Conservation (phyloP, 352 stramenopile genomes). For the Phytophthora brassicae region DNA sequence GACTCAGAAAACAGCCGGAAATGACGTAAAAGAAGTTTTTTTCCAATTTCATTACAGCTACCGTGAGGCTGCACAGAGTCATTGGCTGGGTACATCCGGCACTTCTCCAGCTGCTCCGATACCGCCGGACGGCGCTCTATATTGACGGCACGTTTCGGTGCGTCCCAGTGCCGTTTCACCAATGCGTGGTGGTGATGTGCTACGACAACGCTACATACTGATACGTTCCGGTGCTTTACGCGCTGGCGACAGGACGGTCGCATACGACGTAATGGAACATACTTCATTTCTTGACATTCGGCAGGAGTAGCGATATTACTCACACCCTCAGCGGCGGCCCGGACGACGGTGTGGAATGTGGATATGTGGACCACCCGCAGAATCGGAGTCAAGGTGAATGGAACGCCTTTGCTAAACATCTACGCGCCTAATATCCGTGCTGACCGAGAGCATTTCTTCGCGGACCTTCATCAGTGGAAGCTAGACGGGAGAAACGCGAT, state of each 20-base stretch:
- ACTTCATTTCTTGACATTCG: neutral
- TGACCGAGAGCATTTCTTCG: too few species aligned
- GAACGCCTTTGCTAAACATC: too few species aligned
- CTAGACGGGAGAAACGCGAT: too few species aligned
- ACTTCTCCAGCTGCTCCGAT: neutral
- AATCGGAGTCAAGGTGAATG: too few species aligned
- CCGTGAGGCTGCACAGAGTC: too few species aligned
- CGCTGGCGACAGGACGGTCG: neutral
- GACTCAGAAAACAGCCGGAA: too few species aligned
- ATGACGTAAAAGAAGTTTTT: too few species aligned
- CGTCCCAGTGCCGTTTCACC: too few species aligned
- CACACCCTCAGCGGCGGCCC: neutral
- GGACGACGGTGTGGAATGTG: neutral
- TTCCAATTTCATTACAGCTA: neutral
- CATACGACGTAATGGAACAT: neutral
- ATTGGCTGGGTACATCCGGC: neutral
- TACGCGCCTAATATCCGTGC: too few species aligned
- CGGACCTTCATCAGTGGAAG: too few species aligned
- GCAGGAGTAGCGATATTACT: neutral
- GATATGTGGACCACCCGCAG: neutral
- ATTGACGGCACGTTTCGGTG: neutral
- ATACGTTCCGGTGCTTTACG: neutral
- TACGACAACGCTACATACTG: neutral
- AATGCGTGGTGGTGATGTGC: neutral
- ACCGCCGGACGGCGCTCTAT: neutral